These are phyloP conservation scores for Pichia sp. DNA, from an alignment of 1,139 yeast species.

Conservation along the genomic window DNA sequence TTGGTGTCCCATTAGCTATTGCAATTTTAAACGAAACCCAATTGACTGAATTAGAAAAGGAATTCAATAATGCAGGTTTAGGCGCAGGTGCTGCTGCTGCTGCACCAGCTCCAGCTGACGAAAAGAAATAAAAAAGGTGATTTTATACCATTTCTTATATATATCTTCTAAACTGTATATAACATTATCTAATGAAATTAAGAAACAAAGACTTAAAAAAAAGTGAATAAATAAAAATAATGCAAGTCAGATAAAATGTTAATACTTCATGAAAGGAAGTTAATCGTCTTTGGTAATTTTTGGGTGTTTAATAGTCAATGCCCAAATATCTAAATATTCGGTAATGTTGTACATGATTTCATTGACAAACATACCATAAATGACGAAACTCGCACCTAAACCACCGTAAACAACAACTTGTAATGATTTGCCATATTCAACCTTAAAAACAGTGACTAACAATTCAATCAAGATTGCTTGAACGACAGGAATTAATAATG, in stretches of 20 bases:
- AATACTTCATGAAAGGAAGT: background rate
- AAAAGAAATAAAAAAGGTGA: constrained; percentile 4
- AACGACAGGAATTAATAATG: constrained; percentile 56
- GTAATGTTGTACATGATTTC: constrained; percentile 85
- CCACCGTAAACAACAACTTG: constrained; percentile 58
- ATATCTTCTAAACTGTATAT: background rate
- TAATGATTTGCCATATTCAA: constrained; percentile 33
- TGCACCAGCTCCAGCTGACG: constrained; percentile 9
- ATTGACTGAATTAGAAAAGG: constrained; percentile 86
- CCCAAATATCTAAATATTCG: constrained; percentile 73
- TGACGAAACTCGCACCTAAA: constrained; percentile 66
- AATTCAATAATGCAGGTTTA: constrained; percentile 69
- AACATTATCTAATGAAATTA: background rate
- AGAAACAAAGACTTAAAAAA: background rate
- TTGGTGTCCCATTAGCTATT: constrained; percentile 89
- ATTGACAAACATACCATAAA: constrained; percentile 69
- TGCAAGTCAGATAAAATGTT: too few species aligned
- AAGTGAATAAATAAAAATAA: background rate
- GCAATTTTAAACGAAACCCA: constrained; percentile 90
- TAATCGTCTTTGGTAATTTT: constrained; percentile 2
- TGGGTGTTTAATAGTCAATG: constrained; percentile 77
- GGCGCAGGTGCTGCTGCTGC: constrained; percentile 63
- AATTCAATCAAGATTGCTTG: constrained; percentile 43
- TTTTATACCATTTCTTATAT: background rate
- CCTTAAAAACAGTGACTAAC: constrained; percentile 32